phyloP scores from a whole-genome alignment of 805 yeast genomes.

The Isabelozyma heimii region DNA sequence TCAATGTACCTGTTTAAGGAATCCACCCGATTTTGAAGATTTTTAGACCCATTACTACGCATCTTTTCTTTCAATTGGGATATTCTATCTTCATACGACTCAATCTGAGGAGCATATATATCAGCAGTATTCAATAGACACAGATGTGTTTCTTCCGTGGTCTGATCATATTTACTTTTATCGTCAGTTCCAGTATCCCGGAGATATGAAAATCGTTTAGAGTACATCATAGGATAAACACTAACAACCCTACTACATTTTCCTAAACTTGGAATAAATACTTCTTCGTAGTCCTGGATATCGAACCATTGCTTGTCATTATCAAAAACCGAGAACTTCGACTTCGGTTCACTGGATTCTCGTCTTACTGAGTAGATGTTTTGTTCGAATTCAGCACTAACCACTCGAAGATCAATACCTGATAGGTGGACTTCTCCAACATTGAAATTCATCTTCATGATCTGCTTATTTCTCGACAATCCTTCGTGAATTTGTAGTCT shows the following conservation, averaged over 20 bases:
- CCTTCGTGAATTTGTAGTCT: constrained; percentile 37
- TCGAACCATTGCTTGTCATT: constrained; percentile 63
- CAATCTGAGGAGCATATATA: constrained; percentile 25
- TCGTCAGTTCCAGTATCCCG: constrained; percentile 45
- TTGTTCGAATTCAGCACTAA: constrained; percentile 46
- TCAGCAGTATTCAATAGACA: constrained; percentile 25
- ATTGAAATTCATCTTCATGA: constrained; percentile 58
- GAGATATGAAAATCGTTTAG: constrained; percentile 69
- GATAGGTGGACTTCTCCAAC: constrained; percentile 60
- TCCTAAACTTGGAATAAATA: constrained; percentile 40
- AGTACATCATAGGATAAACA: constrained; percentile 59
- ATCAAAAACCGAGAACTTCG: constrained; percentile 43
- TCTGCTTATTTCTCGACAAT: constrained; percentile 44
- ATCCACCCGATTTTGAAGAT: constrained; percentile 15
- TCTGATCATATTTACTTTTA: constrained; percentile 12
- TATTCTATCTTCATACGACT: constrained; percentile 23
- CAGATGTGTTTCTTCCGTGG: constrained; percentile 26
- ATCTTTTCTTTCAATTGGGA: constrained; percentile 18
- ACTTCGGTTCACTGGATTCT: constrained; percentile 2
- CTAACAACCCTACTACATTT: constrained; percentile 40
- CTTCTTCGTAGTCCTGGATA: constrained; percentile 58
- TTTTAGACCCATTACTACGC: constrained; percentile 6
- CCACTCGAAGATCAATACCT: constrained; percentile 58
- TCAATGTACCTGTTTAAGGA: constrained; percentile 16
- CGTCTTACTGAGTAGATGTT: constrained; percentile 15